Conservation (phyloP, 306 rosid species). For the Gastrolobium villosum region DNA sequence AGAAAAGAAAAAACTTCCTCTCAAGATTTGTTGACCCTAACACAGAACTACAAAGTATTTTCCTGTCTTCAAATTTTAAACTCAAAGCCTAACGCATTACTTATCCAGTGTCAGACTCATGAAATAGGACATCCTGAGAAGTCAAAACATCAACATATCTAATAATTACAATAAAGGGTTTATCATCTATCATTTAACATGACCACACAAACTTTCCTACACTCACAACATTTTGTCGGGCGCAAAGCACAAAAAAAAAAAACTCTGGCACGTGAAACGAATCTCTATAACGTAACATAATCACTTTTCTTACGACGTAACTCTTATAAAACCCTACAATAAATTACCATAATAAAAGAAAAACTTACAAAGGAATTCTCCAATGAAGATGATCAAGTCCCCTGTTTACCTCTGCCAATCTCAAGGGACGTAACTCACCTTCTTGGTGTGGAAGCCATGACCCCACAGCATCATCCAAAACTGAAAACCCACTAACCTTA, state of each 20-base stretch:
- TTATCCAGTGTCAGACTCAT: not conserved
- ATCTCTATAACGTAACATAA: too few species aligned
- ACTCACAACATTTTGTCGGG: too few species aligned
- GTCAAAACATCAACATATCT: slow-evolving; percentile 10
- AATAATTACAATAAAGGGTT: not conserved
- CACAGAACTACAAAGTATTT: not conserved
- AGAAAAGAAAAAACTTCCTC: not conserved
- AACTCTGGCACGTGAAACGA: too few species aligned
- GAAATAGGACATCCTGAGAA: not conserved
- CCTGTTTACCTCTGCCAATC: slow-evolving; percentile 77
- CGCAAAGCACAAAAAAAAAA: too few species aligned
- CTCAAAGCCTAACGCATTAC: not conserved
- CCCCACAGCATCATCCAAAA: slow-evolving; percentile 62
- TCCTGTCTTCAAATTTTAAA: not conserved
- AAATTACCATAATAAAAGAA: not conserved
- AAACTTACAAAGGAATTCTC: slow-evolving; percentile 86
- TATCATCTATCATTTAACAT: too few species aligned
- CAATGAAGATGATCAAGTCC: slow-evolving; percentile 68
- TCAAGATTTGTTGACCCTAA: not conserved
- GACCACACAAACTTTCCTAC: too few species aligned
- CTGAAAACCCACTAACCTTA: slow-evolving; percentile 55
- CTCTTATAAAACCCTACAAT: too few species aligned
- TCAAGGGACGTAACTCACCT: slow-evolving; percentile 64
- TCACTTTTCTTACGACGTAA: too few species aligned
- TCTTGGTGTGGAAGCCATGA: slow-evolving; percentile 74